Evolutionary conservation across 129 eudicot genomes (phyloP), one percentile per base, ranked within the genome.

Genomic region (Flaveria bidentis): DNA sequence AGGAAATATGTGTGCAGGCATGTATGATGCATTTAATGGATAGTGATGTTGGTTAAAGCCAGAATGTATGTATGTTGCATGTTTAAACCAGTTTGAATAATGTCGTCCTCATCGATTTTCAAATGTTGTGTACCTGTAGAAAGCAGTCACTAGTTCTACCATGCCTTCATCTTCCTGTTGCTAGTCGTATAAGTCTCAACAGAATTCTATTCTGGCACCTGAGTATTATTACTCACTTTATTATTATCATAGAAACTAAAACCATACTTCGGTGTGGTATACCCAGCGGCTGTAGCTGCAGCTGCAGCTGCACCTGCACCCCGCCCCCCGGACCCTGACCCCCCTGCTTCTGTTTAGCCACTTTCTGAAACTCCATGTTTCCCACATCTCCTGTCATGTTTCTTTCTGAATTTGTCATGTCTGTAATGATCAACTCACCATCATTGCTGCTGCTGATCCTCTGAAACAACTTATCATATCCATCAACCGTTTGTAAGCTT

Each of bases 341-440:
- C 78, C 78, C 61, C 44, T 74, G 78, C 57, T 55, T 74, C 11
- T 61, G 58, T 33, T 71, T 74, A 45, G 70, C 70, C 69, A 74
- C 78, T 10, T 55, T 74, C 28, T 60, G 57, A 61, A 74, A 62
- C 69, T 74, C 78, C 28, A 60, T 45, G 26, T 73, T 73, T 7
- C 7, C 23, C 56, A 71, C 7, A 16, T 71, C 62, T 10, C 44
- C 47, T 26, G 16, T 57, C 11, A 1, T 17, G 33, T 14, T 41
- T 36, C 52, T 17, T 56, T 49, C 20, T 44, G 4, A 20, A 67
- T 11, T 23, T 17, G 49, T 45, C 49, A 36, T 36, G 41, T 36
- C 41, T 36, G 41, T 5, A 36, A 36, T 36, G 1, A 36, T 36
- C 41, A 36, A 36, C 41, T 36, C 41, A 3, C 5, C 1, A 36